Base-by-base conservation (phyloP, 2,329 filamentous ascomycete genomes). In the Zymoseptoria brevis region DNA sequence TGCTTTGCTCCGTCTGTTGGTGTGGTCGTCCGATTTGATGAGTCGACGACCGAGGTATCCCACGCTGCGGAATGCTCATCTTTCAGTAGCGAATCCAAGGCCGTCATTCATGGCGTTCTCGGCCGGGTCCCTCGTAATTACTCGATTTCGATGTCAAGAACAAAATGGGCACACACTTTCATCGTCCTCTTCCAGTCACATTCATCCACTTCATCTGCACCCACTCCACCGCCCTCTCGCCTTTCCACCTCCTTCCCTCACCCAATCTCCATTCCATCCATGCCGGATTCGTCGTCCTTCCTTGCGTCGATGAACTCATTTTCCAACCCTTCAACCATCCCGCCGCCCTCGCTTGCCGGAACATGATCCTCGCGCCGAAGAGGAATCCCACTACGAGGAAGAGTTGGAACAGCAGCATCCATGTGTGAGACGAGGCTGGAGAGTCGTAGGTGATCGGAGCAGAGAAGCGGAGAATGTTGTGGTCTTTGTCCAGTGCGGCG, bases 401-500 rank as follows among this genome's bases (percentile, higher is more conserved):
- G 19, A 66, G 53, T 21, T 66, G 62, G 60, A 64, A 60, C 4
- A 64, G n/a, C 2, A 64, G 53, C 59, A 61, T 60, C 45, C 61
- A 22, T 48, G 56, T 59, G 13, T 13, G 16, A 8, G 64, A 66
- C 8, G 64, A 59, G 22, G 62, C 54, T 4, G 48, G 54, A 19
- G 56, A 51, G 8, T 52, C 55, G 19, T 57, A 48, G 9, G 50
- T 55, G 21, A 56, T 45, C 4, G 57, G 49, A 11, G 64, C 59
- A 8, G 64, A 64, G 35, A 62, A 62, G 21, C 60, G 58, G 8
- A 69, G 53, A 9, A 68, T 57, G 1, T 62, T 61, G 53, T 65
- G 65, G 13, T 61, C 59, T 3, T 50, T 57, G 52, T 69, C 65
- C 22, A 68, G 49, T 0, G 67, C 67, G 11, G 63, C 64, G 5